Conservation (phyloP, 768 basidiomycete genomes). For the Tephrocybe rancida region DNA sequence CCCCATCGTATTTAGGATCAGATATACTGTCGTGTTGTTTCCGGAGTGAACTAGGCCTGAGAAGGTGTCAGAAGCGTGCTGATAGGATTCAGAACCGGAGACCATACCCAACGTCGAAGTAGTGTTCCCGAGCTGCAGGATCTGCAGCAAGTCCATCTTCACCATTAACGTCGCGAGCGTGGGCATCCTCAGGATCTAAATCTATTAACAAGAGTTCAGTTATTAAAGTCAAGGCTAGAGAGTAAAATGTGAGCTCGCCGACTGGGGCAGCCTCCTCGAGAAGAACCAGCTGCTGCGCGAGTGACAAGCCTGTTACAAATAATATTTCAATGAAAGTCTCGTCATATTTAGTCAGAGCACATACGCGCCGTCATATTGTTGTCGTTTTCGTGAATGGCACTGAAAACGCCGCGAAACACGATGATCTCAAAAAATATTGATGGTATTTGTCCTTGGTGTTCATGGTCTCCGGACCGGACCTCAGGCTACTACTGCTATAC, state of each 20-base stretch:
- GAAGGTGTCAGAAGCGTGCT: constrained; percentile 3
- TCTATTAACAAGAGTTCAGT: constrained; percentile 47
- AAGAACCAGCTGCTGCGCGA: constrained; percentile 81
- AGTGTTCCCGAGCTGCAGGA: constrained; percentile 65
- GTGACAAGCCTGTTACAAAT: constrained; percentile 44
- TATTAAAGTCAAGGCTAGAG: constrained; percentile 1
- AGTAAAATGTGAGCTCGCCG: constrained; percentile 43
- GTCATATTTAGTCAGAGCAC: no score
- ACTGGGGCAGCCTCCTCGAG: constrained; percentile 71
- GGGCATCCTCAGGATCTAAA: constrained; percentile 75
- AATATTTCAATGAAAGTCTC: background rate
- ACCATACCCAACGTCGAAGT: constrained; percentile 83
- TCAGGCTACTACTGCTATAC: no score
- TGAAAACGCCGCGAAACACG: background rate
- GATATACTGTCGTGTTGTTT: constrained; percentile 63
- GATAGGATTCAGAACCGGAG: background rate
- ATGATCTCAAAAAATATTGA: constrained; percentile 13
- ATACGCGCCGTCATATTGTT: constrained; percentile 14
- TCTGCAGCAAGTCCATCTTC: constrained; percentile 38
- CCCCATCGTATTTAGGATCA: constrained; percentile 81
- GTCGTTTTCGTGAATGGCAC: background rate
- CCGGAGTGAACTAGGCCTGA: constrained; percentile 71
- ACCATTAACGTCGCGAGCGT: constrained; percentile 50
- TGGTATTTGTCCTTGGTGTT: constrained; percentile 11
- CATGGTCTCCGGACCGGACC: no score